Evolutionary conservation across 495 filamentous ascomycete species (phyloP).

Genomic region (Hypoxylon fragiforme): DNA sequence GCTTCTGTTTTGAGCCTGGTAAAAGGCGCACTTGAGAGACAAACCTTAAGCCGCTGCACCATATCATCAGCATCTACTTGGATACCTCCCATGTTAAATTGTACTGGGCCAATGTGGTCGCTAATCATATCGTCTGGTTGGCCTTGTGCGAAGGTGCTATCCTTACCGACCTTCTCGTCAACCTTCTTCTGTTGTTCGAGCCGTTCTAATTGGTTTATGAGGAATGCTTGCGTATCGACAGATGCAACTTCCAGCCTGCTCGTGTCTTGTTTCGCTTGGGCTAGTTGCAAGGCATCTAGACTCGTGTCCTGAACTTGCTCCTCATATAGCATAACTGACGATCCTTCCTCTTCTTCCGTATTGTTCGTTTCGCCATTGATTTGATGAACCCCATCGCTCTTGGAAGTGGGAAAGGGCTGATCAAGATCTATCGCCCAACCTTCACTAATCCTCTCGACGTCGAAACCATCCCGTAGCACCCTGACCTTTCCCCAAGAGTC

Average conservation of each 20-base stretch:
- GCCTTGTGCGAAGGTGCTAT: slow-evolving; percentile 47
- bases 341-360: slow-evolving; percentile 45
- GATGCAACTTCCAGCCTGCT: slow-evolving; percentile 68
- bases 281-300: slow-evolving; percentile 59
- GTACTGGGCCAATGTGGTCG: slow-evolving; percentile 92
- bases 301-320: slow-evolving; percentile 74
- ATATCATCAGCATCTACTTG: slow-evolving; percentile 97
- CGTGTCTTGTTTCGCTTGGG: slow-evolving; percentile 52
- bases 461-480: slow-evolving; percentile 89
- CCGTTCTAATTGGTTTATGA: slow-evolving; percentile 69
- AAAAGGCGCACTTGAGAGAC: background rate
- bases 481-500: slow-evolving; percentile 98
- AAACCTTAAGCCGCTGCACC: slow-evolving; percentile 82
- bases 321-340: slow-evolving; percentile 75
- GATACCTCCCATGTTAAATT: slow-evolving; percentile 97
- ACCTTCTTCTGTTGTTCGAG: slow-evolving; percentile 68
- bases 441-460: slow-evolving; percentile 81
- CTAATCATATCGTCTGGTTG: slow-evolving; percentile 65
- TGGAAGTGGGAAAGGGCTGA: slow-evolving; percentile 45
- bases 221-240: slow-evolving; percentile 78
- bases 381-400: slow-evolving; percentile 30
- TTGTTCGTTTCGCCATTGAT: slow-evolving; percentile 11
- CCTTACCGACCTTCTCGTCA: slow-evolving; percentile 64
- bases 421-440: slow-evolving; percentile 85
- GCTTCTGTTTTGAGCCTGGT: background rate